Evolutionary conservation across 805 yeast genomes (phyloP).

Genomic region (Candida railenensis): DNA sequence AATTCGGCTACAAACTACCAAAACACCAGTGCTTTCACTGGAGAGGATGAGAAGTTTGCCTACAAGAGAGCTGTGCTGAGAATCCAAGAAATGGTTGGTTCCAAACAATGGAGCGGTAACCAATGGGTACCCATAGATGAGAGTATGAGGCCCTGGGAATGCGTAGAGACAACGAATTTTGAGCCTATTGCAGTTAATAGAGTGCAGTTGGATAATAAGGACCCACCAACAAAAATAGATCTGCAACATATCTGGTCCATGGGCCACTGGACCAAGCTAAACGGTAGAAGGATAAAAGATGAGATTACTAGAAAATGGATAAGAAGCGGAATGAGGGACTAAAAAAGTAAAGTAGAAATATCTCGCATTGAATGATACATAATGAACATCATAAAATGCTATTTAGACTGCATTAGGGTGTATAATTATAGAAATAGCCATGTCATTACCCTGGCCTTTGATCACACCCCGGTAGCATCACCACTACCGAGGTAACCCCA

Average conservation of each 20-base stretch:
- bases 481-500: not conserved
- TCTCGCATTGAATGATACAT: too few relatives aligned
- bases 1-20: constrained; percentile 30
- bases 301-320: constrained; percentile 59
- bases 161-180: not conserved
- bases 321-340: constrained; percentile 22
- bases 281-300: constrained; percentile 49
- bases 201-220: not conserved
- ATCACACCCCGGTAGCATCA: not conserved
- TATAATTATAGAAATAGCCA: too few relatives aligned
- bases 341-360: too few relatives aligned
- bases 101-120: constrained; percentile 49
- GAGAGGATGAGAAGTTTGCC: constrained; percentile 77
- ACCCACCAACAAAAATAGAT: constrained; percentile 40
- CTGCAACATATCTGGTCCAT: constrained; percentile 65
- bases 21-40: constrained; percentile 59
- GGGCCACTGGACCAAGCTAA: constrained; percentile 53
- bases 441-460: too few relatives aligned
- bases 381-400: too few relatives aligned
- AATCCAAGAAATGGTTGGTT: constrained; percentile 57
- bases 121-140: constrained; percentile 57
- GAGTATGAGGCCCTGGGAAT: constrained; percentile 59
- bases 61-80: constrained; percentile 69
- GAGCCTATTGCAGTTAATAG: not conserved
- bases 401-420: too few relatives aligned